These are phyloP conservation scores for Stereum hirsutum DNA, from an alignment of 1,284 basidiomycete genomes.

Conservation along the genomic window DNA sequence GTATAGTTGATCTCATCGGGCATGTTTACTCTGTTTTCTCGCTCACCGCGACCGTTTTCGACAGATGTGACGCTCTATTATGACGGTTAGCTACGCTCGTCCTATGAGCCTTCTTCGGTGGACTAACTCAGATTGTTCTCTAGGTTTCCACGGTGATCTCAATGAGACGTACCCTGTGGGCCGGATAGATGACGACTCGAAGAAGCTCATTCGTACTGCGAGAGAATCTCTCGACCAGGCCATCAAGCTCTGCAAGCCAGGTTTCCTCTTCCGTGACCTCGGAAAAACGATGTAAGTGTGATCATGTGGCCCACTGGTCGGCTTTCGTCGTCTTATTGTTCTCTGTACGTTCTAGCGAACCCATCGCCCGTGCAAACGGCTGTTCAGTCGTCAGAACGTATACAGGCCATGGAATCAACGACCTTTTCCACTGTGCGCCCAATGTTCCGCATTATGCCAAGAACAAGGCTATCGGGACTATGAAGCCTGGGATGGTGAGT, in stretches of 20 bases:
- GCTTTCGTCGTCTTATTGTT: not conserved
- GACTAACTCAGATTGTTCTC: conserved; percentile 4
- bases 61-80: conserved; percentile 60
- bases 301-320: no score
- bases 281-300: conserved; percentile 77
- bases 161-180: conserved; percentile 91
- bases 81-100: conserved; percentile 41
- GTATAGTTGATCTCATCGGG: conserved; percentile 25
- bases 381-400: conserved; percentile 85
- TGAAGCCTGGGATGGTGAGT: conserved; percentile 79
- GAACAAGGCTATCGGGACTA: conserved; percentile 75
- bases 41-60: conserved; percentile 4
- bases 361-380: conserved; percentile 69
- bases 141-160: conserved; percentile 85
- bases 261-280: conserved; percentile 77
- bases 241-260: conserved; percentile 87
- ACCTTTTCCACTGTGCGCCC: conserved; percentile 70
- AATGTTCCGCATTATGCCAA: conserved; percentile 84
- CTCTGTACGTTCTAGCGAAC: conserved; percentile 44
- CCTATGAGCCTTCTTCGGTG: not conserved
- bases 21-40: conserved; percentile 2
- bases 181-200: conserved; percentile 73
- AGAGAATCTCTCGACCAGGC: conserved; percentile 80
- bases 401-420: conserved; percentile 87
- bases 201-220: conserved; percentile 74